phyloP scores from a whole-genome alignment of 139 green algal genomes.

The Chlorella sorokiniana region DNA sequence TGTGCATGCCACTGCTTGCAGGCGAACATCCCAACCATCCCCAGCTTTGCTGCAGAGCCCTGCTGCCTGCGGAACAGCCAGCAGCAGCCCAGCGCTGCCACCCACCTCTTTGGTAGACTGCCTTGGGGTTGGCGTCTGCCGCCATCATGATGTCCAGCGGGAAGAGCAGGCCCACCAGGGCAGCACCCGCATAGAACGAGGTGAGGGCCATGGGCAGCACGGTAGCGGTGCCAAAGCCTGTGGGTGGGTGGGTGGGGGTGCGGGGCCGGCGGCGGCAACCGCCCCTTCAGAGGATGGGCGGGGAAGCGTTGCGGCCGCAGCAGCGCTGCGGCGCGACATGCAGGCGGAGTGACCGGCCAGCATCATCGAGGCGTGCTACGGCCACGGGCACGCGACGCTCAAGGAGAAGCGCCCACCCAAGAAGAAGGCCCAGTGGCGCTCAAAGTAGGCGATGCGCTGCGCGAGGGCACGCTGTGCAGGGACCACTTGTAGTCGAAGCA shows the following conservation, averaged over 20 bases:
- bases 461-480: constrained; percentile 61
- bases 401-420: constrained; percentile 22
- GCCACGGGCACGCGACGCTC: no score
- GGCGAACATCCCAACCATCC: background rate
- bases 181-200: constrained; percentile 64
- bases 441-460: constrained; percentile 69
- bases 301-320: no score
- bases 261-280: no score
- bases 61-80: background rate
- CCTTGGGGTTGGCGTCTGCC: constrained; percentile 50
- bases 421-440: constrained; percentile 83
- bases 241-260: no score
- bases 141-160: constrained; percentile 73
- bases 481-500: constrained; percentile 87
- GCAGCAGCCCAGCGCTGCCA: no score
- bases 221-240: constrained; percentile 69
- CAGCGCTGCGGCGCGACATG: no score
- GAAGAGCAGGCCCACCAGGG: constrained; percentile 68
- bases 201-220: constrained; percentile 51
- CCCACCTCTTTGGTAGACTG: constrained; percentile 18
- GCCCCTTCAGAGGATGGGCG: no score
- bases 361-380: no score
- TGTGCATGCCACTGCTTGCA: background rate
- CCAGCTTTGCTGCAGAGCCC: background rate
- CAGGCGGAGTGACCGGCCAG: no score